Percentiles rank a stretch among this genome's conserved stretches.
Conservation (phyloP, 163 green algal genomes). For the Botryococcus braunii region DNA sequence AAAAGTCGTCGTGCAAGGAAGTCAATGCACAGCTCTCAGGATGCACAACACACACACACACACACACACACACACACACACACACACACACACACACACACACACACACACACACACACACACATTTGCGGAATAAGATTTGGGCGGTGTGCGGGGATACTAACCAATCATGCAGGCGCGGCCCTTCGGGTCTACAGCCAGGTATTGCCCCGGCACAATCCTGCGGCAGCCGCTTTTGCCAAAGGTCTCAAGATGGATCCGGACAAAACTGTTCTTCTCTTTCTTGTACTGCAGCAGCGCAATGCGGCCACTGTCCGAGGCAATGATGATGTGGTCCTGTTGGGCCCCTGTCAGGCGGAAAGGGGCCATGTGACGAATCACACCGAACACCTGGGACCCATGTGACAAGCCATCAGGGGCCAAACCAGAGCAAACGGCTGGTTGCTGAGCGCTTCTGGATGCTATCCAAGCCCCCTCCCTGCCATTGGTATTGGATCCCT, state of each 20-base stretch:
- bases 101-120: too few species aligned
- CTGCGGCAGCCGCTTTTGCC: slow-evolving; percentile 86
- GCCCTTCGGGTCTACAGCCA: slow-evolving; percentile 75
- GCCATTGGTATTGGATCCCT: too few species aligned
- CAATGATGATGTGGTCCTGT: slow-evolving; percentile 83
- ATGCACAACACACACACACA: too few species aligned
- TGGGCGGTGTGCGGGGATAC: slow-evolving; percentile 34
- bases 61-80: too few species aligned
- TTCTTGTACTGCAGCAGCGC: slow-evolving; percentile 94
- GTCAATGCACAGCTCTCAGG: too few species aligned
- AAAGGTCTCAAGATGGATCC: slow-evolving; percentile 91
- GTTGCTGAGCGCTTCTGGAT: too few species aligned
- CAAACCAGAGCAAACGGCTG: too few species aligned
- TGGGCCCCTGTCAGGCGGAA: slow-evolving; percentile 81
- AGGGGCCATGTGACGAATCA: slow-evolving; percentile 69
- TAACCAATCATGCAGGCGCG: slow-evolving; percentile 80
- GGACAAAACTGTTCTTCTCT: slow-evolving; percentile 72
- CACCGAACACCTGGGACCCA: slow-evolving; percentile 89
- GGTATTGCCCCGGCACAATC: slow-evolving; percentile 90
- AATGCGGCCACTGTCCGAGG: slow-evolving; percentile 86
- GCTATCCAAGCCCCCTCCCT: too few species aligned
- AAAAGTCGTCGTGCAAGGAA: too few species aligned
- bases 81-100: too few species aligned
- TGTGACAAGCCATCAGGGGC: too few species aligned
- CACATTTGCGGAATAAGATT: too few species aligned